Base-by-base conservation (phyloP, 179 eudicot genomes). In the Amaranthus tricolor region DNA sequence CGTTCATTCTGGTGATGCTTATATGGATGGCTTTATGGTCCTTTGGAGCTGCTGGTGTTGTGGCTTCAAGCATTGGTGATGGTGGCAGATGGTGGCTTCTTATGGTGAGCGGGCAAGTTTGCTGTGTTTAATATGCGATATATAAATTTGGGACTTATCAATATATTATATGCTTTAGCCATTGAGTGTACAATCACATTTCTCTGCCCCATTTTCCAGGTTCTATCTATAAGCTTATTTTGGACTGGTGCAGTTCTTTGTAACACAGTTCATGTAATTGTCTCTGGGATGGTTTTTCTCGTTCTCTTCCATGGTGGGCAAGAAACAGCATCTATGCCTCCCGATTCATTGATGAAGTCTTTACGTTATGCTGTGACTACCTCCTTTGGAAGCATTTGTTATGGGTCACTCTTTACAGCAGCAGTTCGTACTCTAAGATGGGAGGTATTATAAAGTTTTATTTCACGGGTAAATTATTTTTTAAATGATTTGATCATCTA, bases 161-260 rank as follows among this genome's bases (percentile, higher is more conserved):
- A 12, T 49, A 16, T 77, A 47, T 54, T 20, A 13, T 56, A 55
- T 72, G 10, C 11, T 68, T 54, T 68, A 57, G 57, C 60, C 20
- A 63, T 17, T 70, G 21, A 12, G 6, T 57, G 64, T 70, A 40
- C 14, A 68, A 56, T 82, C 52, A 77, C 58, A 45, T 65, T 66
- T 70, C 62, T 70, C 11, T 65, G 10, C 44, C 53, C 63, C 12
- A 40, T 71, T 50, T 4, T 78, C 78, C 91, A 95, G 99, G 95
- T 95, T 31, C 80, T 93, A 43, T 90, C 89, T 51, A 82, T 93
- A 75, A 95, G 99, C 77, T 87, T 95, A 72, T 95, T 95, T 77
- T 95, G 99, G 99, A 95, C 97, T 2, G 99, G 97, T 71, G 99
- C 99, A 62, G 99, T 95, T 79, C 82, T 95, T 16, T 93, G 99